These are phyloP conservation scores for Tetramitus jugosus DNA, from an alignment of 208 protist genomes.

Conservation along the genomic window DNA sequence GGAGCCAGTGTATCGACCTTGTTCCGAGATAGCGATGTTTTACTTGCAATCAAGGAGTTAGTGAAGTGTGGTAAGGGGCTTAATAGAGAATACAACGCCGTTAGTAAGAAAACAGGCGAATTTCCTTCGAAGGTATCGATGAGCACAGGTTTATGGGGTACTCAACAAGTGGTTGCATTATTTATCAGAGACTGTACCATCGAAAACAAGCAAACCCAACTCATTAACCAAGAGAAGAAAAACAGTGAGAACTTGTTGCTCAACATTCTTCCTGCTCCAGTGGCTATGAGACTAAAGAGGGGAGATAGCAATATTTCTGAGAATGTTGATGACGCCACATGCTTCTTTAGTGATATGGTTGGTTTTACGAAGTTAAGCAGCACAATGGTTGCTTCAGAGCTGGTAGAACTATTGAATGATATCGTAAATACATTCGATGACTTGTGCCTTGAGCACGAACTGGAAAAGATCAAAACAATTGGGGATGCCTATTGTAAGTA, in stretches of 20 bases:
- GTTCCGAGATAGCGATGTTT: not conserved
- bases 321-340: not conserved
- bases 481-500: conserved; percentile 28
- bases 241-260: not conserved
- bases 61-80: not conserved
- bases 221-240: not conserved
- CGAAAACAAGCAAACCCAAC: not conserved
- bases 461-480: conserved; percentile 29
- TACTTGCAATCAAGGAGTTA: not conserved
- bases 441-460: not conserved
- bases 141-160: not conserved
- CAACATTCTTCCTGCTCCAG: not conserved
- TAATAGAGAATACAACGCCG: not conserved
- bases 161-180: not conserved
- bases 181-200: not conserved
- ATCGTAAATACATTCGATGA: conserved; percentile 20
- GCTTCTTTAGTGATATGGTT: conserved; percentile 33
- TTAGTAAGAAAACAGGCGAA: not conserved
- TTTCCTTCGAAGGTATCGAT: not conserved
- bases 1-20: not conserved
- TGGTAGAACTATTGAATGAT: not conserved
- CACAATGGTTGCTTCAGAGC: not conserved
- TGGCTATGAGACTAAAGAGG: not conserved
- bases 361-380: conserved; percentile 20
- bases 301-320: not conserved